Percentiles rank a stretch among this genome's conserved stretches.
These are phyloP conservation scores for Heritiera fomes DNA, from an alignment of 345 rosid genomes.

Conservation along the genomic window DNA sequence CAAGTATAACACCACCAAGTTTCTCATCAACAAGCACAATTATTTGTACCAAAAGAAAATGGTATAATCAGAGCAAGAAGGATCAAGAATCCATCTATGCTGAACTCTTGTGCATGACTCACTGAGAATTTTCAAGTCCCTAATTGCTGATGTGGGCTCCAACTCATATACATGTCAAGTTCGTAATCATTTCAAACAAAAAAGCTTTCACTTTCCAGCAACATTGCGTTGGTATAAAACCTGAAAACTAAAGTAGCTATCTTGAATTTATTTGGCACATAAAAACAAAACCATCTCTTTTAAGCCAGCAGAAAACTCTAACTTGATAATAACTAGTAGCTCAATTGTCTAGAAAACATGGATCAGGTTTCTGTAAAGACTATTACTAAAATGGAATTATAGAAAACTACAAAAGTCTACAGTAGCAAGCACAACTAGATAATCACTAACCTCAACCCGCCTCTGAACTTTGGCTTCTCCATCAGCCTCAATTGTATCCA, in stretches of 20 bases:
- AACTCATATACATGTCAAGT: conserved; percentile 4
- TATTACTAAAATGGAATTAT: background rate
- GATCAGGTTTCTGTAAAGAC: background rate
- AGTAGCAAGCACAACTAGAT: background rate
- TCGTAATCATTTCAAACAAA: conserved; percentile 19
- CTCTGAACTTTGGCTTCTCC: conserved; percentile 57
- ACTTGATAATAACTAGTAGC: background rate
- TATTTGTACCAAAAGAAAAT: conserved; percentile 10
- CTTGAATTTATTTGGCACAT: background rate
- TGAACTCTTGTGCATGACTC: background rate
- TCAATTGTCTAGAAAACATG: background rate
- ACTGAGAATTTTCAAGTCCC: conserved; percentile 10
- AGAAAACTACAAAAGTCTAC: background rate
- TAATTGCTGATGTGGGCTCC: conserved; percentile 16
- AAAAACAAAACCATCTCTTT: conserved; percentile 12
- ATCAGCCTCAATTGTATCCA: conserved; percentile 48
- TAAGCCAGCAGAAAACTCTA: background rate
- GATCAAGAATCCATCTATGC: background rate
- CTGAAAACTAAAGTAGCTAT: background rate
- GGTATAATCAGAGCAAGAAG: background rate
- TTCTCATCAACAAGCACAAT: background rate
- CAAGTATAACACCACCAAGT: background rate
- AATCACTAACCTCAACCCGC: conserved; percentile 41
- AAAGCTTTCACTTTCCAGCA: conserved; percentile 29
- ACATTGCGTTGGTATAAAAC: conserved; percentile 13